Conservation (phyloP, 2,329 filamentous ascomycete species). For the Epichloe baconii region DNA sequence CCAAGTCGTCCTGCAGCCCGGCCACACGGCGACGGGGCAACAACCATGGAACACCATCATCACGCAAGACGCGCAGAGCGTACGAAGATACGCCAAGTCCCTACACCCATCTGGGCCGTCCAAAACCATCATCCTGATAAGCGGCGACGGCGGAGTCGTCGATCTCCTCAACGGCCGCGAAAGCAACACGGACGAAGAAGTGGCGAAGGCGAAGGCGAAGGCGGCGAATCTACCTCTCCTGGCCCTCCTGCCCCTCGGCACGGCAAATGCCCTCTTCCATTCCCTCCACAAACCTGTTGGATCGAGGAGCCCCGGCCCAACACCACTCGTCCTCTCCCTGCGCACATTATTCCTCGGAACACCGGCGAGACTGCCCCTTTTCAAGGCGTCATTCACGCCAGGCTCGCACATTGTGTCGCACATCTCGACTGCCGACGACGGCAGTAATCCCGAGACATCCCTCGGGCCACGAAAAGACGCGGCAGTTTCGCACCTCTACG, state of each 20-base stretch:
- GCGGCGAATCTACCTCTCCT: slow-evolving; percentile 27
- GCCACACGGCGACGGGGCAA: neutral
- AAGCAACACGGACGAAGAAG: slow-evolving; percentile 2
- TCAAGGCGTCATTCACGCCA: slow-evolving; percentile 46
- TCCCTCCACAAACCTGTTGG: slow-evolving; percentile 48
- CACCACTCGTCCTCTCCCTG: slow-evolving; percentile 35
- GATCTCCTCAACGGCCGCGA: slow-evolving; percentile 59
- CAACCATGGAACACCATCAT: slow-evolving; percentile 29
- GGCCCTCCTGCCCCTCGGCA: slow-evolving; percentile 47
- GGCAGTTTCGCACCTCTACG: slow-evolving; percentile 38
- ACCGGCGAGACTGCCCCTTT: slow-evolving; percentile 44
- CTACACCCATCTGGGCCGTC: slow-evolving; percentile 14
- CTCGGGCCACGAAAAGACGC: slow-evolving; percentile 17
- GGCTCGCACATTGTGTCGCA: slow-evolving; percentile 38
- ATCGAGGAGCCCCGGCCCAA: slow-evolving; percentile 17
- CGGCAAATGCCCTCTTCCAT: slow-evolving; percentile 52
- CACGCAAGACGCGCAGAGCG: slow-evolving; percentile 50
- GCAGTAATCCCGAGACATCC: slow-evolving; percentile 1
- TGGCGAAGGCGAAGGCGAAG: too few relatives aligned
- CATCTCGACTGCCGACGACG: slow-evolving; percentile 3
- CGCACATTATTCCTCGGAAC: slow-evolving; percentile 47
- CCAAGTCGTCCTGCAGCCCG: slow-evolving; percentile 16
- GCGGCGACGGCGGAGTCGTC: slow-evolving; percentile 75
- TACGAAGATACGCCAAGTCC: slow-evolving; percentile 46
- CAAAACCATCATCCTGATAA: slow-evolving; percentile 60